Conservation (phyloP, 164 flowering plant genomes). For the Vitis rupestris region DNA sequence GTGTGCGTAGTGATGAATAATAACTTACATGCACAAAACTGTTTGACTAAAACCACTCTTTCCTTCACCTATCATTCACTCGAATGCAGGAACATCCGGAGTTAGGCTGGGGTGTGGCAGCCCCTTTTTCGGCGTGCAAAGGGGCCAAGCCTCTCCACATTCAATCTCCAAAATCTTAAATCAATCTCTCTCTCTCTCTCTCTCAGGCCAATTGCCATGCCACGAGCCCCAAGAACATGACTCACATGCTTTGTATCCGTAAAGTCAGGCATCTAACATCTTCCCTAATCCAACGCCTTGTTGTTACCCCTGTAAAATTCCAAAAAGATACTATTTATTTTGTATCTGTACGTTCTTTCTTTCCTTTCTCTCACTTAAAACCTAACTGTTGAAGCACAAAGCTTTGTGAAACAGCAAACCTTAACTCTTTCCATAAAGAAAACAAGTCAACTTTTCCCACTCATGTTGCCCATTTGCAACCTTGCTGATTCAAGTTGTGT, state of each 20-base stretch:
- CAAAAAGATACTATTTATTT: neutral
- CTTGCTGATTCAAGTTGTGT: neutral
- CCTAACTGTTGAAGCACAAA: neutral
- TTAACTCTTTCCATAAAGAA: neutral
- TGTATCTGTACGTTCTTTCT: neutral
- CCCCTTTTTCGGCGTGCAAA: constrained; percentile 25
- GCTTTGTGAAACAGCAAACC: neutral
- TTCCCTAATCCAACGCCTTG: constrained; percentile 14
- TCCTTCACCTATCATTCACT: neutral
- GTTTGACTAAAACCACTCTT: neutral
- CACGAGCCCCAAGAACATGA: constrained; percentile 5
- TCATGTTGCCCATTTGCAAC: neutral
- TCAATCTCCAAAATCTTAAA: neutral
- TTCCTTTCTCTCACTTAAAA: neutral
- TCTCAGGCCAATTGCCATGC: neutral
- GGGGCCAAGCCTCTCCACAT: constrained; percentile 7
- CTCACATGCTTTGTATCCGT: constrained; percentile 33
- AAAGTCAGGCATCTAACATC: constrained; percentile 33
- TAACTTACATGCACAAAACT: neutral
- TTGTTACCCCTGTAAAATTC: neutral
- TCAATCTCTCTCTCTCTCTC: constrained; percentile 2
- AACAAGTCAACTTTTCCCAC: constrained; percentile 2
- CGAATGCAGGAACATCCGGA: neutral
- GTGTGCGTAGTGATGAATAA: too few species aligned
- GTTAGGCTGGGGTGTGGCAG: constrained; percentile 8